These are phyloP conservation scores for Exidia glandulosa DNA, from an alignment of 768 basidiomycete species.

Conservation along the genomic window DNA sequence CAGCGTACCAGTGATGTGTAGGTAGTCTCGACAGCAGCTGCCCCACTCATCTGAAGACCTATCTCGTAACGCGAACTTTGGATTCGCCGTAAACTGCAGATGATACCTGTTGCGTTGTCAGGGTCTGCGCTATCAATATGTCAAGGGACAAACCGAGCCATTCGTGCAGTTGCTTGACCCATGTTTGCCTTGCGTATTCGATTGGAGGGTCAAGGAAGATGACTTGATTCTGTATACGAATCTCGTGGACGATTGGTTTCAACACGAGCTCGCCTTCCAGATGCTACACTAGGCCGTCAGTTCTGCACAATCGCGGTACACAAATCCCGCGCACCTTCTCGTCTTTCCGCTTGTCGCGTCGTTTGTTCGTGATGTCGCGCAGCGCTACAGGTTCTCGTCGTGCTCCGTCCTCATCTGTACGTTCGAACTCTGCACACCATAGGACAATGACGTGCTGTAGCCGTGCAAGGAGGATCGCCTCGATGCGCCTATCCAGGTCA, in stretches of 20 bases:
- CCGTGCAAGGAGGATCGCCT: conserved; percentile 64
- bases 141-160: conserved; percentile 57
- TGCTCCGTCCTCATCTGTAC: conserved; percentile 46
- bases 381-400: conserved; percentile 40
- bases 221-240: conserved; percentile 96
- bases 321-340: conserved; percentile 48
- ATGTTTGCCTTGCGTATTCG: conserved; percentile 82
- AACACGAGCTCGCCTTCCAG: conserved; percentile 64
- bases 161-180: conserved; percentile 82
- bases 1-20: conserved; percentile 69
- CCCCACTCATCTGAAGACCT: conserved; percentile 76
- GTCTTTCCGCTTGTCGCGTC: conserved; percentile 68
- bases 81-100: conserved; percentile 78
- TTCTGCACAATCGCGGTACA: neutral
- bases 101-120: conserved; percentile 42
- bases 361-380: conserved; percentile 51
- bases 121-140: neutral
- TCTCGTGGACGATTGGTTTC: conserved; percentile 86
- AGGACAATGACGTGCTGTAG: conserved; percentile 67
- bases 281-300: conserved; percentile 30
- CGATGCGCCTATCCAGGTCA: conserved; percentile 66
- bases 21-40: conserved; percentile 51
- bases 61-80: conserved; percentile 97
- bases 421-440: conserved; percentile 84
- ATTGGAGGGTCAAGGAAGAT: conserved; percentile 98